Evolutionary conservation across 2,329 filamentous ascomycete species (phyloP).

Genomic region (Daldinia sp.): DNA sequence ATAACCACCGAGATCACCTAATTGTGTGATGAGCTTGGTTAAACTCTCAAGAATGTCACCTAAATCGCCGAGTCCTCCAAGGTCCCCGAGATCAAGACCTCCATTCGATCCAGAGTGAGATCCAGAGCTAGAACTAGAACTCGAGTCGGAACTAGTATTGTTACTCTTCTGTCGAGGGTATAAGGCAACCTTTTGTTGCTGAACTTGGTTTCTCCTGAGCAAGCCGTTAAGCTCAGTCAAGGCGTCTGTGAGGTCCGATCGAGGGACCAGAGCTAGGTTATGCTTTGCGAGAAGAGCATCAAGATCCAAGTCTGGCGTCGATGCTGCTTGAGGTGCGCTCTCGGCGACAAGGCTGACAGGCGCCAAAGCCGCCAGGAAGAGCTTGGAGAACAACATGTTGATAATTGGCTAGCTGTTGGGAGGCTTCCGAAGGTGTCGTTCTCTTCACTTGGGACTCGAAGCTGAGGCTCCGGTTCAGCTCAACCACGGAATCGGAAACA

Average conservation of each 20-base stretch:
- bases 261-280: conserved; percentile 55
- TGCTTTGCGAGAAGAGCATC: conserved; percentile 54
- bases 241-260: conserved; percentile 56
- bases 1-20: conserved; percentile 43
- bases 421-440: conserved; percentile 28
- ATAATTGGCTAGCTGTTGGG: conserved; percentile 27
- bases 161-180: conserved; percentile 41
- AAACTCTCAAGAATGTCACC: conserved; percentile 40
- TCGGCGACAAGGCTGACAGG: conserved; percentile 48
- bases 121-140: conserved; percentile 23
- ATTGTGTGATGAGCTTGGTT: conserved; percentile 38
- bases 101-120: conserved; percentile 30
- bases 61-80: conserved; percentile 40
- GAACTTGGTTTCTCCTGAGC: conserved; percentile 48
- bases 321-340: conserved; percentile 37
- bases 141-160: conserved; percentile 30
- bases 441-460: conserved; percentile 28
- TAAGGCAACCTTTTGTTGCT: conserved; percentile 41
- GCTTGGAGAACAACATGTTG: conserved; percentile 50
- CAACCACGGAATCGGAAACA: conserved; percentile 22
- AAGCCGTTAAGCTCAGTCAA: conserved; percentile 53
- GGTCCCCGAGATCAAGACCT: conserved; percentile 28
- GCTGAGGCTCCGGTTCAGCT: conserved; percentile 38
- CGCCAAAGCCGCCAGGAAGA: conserved; percentile 48
- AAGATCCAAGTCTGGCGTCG: conserved; percentile 49